phyloP scores from a whole-genome alignment of 352 stramenopile genomes.

The Pythium rhizo-oryzae region DNA sequence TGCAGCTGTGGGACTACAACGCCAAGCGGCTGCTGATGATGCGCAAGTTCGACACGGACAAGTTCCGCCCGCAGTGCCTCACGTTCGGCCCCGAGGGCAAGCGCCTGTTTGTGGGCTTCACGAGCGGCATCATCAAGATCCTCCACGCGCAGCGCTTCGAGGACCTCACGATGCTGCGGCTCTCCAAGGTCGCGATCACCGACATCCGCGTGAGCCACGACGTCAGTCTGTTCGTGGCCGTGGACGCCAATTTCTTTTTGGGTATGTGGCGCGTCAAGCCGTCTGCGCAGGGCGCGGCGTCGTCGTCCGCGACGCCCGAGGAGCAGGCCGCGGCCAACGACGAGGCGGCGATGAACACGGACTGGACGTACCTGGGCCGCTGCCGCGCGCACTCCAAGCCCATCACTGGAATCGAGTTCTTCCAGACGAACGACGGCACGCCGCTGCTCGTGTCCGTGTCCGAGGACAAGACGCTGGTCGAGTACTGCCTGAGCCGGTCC shows the following conservation, averaged over 20 bases:
- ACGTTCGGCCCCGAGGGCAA: conserved; percentile 78
- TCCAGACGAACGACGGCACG: conserved; percentile 64
- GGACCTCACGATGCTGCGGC: conserved; percentile 69
- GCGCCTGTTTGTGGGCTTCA: conserved; percentile 89
- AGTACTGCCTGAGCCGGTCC: conserved; percentile 88
- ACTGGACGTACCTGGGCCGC: conserved; percentile 88
- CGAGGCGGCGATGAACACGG: conserved; percentile 18
- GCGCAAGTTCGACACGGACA: conserved; percentile 66
- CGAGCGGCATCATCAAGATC: conserved; percentile 85
- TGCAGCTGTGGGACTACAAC: conserved; percentile 93
- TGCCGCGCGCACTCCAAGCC: conserved; percentile 73
- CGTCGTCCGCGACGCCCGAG: conserved; percentile 9
- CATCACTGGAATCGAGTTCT: conserved; percentile 91
- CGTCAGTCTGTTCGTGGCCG: conserved; percentile 71
- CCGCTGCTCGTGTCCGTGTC: conserved; percentile 84
- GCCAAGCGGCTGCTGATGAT: conserved; percentile 86
- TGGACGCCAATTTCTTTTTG: conserved; percentile 77
- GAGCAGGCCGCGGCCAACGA: conserved; percentile 3
- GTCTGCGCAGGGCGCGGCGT: no score
- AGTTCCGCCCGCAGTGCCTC: conserved; percentile 76
- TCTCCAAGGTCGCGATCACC: conserved; percentile 75
- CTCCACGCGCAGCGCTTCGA: conserved; percentile 76
- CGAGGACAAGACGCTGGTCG: conserved; percentile 86
- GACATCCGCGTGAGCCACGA: conserved; percentile 78
- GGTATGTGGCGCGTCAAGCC: conserved; percentile 75